Percentiles rank a stretch among this genome's conserved stretches.
These are phyloP conservation scores for Amanita jacksonii DNA, from an alignment of 768 basidiomycete genomes.

Conservation along the genomic window DNA sequence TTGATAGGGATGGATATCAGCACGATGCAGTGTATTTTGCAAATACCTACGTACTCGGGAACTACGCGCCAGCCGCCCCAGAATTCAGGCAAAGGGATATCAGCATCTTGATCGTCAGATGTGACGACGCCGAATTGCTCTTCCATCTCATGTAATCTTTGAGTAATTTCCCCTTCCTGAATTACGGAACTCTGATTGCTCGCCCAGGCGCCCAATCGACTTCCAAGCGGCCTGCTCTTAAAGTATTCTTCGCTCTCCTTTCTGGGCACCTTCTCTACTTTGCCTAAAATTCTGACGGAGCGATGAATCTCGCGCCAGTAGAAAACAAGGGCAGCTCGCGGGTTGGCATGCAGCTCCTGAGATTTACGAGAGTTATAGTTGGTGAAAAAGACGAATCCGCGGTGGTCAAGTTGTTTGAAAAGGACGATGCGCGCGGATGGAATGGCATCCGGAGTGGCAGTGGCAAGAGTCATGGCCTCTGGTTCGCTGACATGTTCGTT, in stretches of 20 bases:
- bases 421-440: constrained; percentile 88
- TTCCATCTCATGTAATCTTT: constrained; percentile 48
- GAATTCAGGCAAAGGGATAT: constrained; percentile 75
- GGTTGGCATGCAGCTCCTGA: constrained; percentile 65
- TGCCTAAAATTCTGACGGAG: constrained; percentile 78
- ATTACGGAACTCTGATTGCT: constrained; percentile 82
- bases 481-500: constrained; percentile 62
- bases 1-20: constrained; percentile 23
- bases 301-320: constrained; percentile 86
- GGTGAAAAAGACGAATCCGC: constrained; percentile 93
- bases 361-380: constrained; percentile 96
- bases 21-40: too few relatives aligned
- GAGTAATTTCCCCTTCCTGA: constrained; percentile 57
- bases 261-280: constrained; percentile 64
- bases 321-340: constrained; percentile 74
- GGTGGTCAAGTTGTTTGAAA: constrained; percentile 80
- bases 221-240: constrained; percentile 69
- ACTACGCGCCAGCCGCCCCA: constrained; percentile 97
- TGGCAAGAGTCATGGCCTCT: constrained; percentile 83
- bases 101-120: constrained; percentile 28
- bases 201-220: constrained; percentile 87
- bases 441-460: constrained; percentile 58
- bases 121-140: constrained; percentile 46
- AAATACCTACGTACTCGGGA: constrained; percentile 65
- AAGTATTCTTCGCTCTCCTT: constrained; percentile 83